Evolutionary conservation across 1,284 basidiomycete species (phyloP).

Genomic region (Leccinum griseonigrum): DNA sequence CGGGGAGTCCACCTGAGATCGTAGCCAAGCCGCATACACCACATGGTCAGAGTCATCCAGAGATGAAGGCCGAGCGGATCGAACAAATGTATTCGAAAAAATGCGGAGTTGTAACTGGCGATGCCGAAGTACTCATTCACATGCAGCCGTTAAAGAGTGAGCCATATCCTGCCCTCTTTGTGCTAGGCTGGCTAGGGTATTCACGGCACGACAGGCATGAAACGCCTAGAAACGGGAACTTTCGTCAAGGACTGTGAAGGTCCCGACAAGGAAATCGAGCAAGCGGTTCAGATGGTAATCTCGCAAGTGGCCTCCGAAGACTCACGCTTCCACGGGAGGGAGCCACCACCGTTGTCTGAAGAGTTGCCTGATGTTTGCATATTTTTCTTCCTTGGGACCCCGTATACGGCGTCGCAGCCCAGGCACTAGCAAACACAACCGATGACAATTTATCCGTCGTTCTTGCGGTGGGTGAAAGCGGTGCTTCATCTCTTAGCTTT

Average conservation of each 20-base stretch:
- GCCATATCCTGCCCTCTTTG: not conserved
- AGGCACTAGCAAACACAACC: constrained; percentile 68
- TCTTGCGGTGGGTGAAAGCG: constrained; percentile 64
- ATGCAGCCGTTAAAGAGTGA: constrained; percentile 84
- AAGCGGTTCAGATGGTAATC: constrained; percentile 84
- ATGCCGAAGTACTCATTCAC: constrained; percentile 79
- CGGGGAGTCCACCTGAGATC: constrained; percentile 54
- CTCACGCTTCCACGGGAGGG: constrained; percentile 79
- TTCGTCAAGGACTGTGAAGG: constrained; percentile 93
- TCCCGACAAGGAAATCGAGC: constrained; percentile 77
- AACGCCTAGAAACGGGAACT: constrained; percentile 84
- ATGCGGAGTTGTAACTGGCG: constrained; percentile 83
- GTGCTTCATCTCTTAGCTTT: not conserved
- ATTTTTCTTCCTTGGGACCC: constrained; percentile 96
- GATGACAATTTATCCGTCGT: constrained; percentile 74
- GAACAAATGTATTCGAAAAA: constrained; percentile 89
- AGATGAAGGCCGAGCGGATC: constrained; percentile 74
- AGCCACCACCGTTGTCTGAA: constrained; percentile 77
- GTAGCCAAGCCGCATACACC: constrained; percentile 71
- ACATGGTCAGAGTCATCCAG: constrained; percentile 70
- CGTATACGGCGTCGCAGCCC: constrained; percentile 93
- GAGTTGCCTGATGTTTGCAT: constrained; percentile 91
- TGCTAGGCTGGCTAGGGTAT: not conserved
- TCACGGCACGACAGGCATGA: constrained; percentile 58
- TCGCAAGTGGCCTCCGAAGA: constrained; percentile 82